A percentile compares a stretch with the other conserved stretches of the same genome.
These are phyloP conservation scores for Angomonas ambiguus DNA, from an alignment of 208 protist genomes.

Conservation along the genomic window DNA sequence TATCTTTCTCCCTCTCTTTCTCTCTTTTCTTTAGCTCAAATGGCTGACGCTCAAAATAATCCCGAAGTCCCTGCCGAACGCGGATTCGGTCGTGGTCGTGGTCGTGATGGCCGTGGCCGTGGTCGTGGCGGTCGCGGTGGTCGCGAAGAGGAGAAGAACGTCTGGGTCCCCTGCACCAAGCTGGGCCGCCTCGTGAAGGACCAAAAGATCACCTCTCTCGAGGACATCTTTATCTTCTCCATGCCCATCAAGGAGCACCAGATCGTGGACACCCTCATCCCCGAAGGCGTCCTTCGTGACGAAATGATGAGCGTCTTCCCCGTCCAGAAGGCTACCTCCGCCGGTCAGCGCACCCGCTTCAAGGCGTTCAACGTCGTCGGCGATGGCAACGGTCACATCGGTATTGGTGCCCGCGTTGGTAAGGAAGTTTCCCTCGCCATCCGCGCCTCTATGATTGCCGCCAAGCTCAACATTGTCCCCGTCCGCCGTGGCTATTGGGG, in stretches of 20 bases:
- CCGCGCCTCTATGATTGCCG: conserved; percentile 95
- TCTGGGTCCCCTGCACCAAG: conserved; percentile 99
- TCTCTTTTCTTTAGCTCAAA: conserved; percentile 24
- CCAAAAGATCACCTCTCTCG: conserved; percentile 95
- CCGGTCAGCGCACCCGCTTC: conserved; percentile 99
- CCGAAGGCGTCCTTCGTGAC: conserved; percentile 71
- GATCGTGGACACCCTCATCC: conserved; percentile 99
- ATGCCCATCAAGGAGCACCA: conserved; percentile 99
- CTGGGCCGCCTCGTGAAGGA: conserved; percentile 97
- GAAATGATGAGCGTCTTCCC: conserved; percentile 99
- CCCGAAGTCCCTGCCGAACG: conserved; percentile 40
- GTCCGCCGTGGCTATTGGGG: conserved; percentile 99
- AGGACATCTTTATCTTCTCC: conserved; percentile 99
- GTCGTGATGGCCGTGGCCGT: conserved; percentile 42
- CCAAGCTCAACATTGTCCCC: conserved; percentile 98
- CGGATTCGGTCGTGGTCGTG: conserved; percentile 56
- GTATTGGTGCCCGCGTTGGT: conserved; percentile 98
- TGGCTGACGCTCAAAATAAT: conserved; percentile 67
- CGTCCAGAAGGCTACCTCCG: conserved; percentile 99
- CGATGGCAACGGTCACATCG: conserved; percentile 97
- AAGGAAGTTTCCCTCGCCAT: conserved; percentile 99
- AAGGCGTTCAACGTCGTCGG: conserved; percentile 99
- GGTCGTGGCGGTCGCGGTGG: conserved; percentile 43
- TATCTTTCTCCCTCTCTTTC: conserved; percentile 2
- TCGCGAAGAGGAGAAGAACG: conserved; percentile 77